Base-by-base conservation (phyloP, 1,139 yeast genomes). In the Lodderomyces jiufengensis region DNA sequence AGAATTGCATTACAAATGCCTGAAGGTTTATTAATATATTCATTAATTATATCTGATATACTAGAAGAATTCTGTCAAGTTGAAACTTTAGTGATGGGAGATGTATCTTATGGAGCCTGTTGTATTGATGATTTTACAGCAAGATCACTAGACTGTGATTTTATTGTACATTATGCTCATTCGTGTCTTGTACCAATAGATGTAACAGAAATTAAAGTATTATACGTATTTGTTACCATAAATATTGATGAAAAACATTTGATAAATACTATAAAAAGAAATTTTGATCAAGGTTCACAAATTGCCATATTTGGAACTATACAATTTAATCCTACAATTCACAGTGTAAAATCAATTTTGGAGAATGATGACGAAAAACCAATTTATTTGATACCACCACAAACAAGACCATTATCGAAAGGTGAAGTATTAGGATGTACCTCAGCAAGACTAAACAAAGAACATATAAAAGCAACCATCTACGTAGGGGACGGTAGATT, bases 361-460 rank as follows among this genome's bases (percentile, higher is more conserved):
- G 76, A 74, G 32, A 61, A 59, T 34, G 77, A 73, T 35, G 48
- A 49, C 1, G 73, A 73, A 20, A 65, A 76, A 48, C 71, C 83
- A 34, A 58, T 83, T 4, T 80, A 75, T 54, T 70, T 86, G 5
- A 72, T 79, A 3, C 85, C 97, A 1, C 97, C 98, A 0, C 99
- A 92, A 55, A 84, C 87, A 9, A 77, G 78, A 68, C 99, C 99
- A 0, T 63, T 92, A 10, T 88, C 97, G 1, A 88, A 86, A 50
- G 98, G 98, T 34, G 99, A 92, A 57, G 95, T 94, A 0, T 66
- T 92, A 18, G 99, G 99, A 0, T 92, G 99, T 57, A 92, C 98
- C 0, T 86, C 97, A 0, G 95, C 95, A 13, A 65, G 86, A 42
- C 62, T 92, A 29, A 80, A 80, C 45, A 67, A 71, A 25, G 66